Percentiles rank a stretch among this genome's conserved stretches.
Conservation (phyloP, 805 yeast species). For the Zygosaccharomyces siamensis region DNA sequence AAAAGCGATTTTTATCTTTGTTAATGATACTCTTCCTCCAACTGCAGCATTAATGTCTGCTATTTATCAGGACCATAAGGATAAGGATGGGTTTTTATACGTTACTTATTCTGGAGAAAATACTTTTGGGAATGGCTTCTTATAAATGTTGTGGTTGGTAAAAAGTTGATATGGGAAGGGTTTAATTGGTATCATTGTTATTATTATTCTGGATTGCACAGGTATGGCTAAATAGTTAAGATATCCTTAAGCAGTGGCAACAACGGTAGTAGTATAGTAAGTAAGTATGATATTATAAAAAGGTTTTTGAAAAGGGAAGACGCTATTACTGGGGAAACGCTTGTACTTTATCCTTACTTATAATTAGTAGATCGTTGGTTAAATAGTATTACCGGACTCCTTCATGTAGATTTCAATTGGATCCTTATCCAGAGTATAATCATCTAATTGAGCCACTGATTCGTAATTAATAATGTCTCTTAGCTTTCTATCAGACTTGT, state of each 20-base stretch:
- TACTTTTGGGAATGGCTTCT: slow-evolving; percentile 63
- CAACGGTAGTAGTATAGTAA: neutral
- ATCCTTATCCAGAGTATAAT: slow-evolving; percentile 49
- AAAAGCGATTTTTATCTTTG: slow-evolving; percentile 96
- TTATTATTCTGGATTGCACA: slow-evolving; percentile 2
- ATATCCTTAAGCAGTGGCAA: neutral
- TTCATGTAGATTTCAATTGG: slow-evolving; percentile 51
- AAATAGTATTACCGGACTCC: slow-evolving; percentile 36
- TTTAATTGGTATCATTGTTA: neutral
- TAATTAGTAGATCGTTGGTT: neutral
- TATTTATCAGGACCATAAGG: slow-evolving; percentile 94
- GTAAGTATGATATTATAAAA: neutral
- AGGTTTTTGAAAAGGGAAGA: neutral
- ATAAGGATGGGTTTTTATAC: slow-evolving; percentile 94
- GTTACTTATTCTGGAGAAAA: slow-evolving; percentile 96
- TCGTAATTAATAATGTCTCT: slow-evolving; percentile 51
- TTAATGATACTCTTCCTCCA: slow-evolving; percentile 94
- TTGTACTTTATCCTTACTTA: neutral
- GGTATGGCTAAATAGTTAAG: slow-evolving; percentile 5
- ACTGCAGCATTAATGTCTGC: slow-evolving; percentile 96
- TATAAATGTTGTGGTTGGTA: neutral
- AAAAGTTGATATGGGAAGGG: neutral
- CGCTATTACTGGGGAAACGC: too few species aligned
- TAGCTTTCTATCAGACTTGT: slow-evolving; percentile 55
- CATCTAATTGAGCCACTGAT: slow-evolving; percentile 40